Conservation (phyloP, 768 basidiomycete species). For the Termitomyces heimii region DNA sequence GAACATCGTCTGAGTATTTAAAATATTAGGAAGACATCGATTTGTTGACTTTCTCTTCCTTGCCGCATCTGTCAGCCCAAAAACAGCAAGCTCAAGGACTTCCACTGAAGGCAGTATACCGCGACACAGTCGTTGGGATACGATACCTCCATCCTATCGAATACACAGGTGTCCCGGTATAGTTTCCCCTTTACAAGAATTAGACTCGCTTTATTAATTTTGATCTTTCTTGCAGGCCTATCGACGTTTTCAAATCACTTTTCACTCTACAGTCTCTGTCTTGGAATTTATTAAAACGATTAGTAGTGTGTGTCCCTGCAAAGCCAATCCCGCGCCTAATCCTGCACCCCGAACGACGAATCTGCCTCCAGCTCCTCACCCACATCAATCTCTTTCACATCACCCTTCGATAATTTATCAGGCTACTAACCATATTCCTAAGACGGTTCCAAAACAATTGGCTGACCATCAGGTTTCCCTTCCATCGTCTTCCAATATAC, state of each 20-base stretch:
- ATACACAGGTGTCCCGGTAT: constrained; percentile 12
- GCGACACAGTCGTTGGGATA: constrained; percentile 67
- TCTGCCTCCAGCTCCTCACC: constrained; percentile 5
- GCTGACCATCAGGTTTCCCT: background rate
- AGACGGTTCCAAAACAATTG: background rate
- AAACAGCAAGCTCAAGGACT: constrained; percentile 42
- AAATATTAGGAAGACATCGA: constrained; percentile 68
- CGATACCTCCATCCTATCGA: constrained; percentile 59
- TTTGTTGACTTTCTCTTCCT: constrained; percentile 57
- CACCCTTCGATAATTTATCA: background rate
- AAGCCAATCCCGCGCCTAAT: constrained; percentile 38
- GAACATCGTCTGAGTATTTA: constrained; percentile 1
- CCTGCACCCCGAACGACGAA: constrained; percentile 6
- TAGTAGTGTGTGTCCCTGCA: constrained; percentile 70
- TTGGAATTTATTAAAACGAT: constrained; percentile 57
- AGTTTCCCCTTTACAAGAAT: background rate
- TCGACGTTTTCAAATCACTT: constrained; percentile 74
- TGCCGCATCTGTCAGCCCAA: constrained; percentile 20
- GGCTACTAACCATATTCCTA: background rate
- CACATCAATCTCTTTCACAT: constrained; percentile 5
- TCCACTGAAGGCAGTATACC: constrained; percentile 78
- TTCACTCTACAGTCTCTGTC: constrained; percentile 42
- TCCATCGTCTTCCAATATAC: constrained; percentile 11
- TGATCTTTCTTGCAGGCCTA: constrained; percentile 43
- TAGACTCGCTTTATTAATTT: constrained; percentile 10